Base-by-base conservation (phyloP, 371 early-diverging fungal genomes). In the Parasitella parasitica region DNA sequence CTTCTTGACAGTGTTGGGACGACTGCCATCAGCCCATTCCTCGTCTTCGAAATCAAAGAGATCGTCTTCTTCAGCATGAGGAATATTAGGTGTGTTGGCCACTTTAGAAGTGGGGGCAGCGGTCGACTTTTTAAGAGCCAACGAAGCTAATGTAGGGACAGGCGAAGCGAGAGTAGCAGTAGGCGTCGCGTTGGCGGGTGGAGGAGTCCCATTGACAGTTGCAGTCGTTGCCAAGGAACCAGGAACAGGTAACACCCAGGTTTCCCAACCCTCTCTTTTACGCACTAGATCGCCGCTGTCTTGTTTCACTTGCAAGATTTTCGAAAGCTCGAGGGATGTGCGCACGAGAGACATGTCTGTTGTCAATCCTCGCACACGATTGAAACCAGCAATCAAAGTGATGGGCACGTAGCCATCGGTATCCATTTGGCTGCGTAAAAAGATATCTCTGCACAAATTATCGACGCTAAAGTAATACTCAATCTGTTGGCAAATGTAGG, bases 381-480 rank as follows among this genome's bases (percentile, higher is more conserved):
- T 93, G 75, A 96, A 96, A 46, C 81, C 82, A 35, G 90, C 85
- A 54, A 96, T 68, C 3, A 93, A 70, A 11, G 71, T 69, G 38
- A 95, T 48, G 3, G 84, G 81, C 4, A 94, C 91, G 63, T 77
- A 92, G 8, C 94, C 94, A 57, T 89, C 80, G 4, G 66, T 48
- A 57, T 91, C 86, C 96, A 96, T 96, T 70, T 83, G 93, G 34
- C 80, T 78, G 48, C 97, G 89, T 76, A 97, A 88, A 71, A 84
- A 95, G 12, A 94, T 73, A 68, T 97, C 97, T 54, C 89, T 89
- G 84, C 92, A 91, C 54, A 97, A 73, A 67, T 97, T 97, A 48
- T 95, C 95, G 53, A 93, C 85, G 58, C 94, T 94, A 60, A 95
- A 95, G 81, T 97, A 97, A 77, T 92, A 90, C 56, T 91, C 92